Base-by-base conservation (phyloP, 163 green algal species). In the Volvox carteri region DNA sequence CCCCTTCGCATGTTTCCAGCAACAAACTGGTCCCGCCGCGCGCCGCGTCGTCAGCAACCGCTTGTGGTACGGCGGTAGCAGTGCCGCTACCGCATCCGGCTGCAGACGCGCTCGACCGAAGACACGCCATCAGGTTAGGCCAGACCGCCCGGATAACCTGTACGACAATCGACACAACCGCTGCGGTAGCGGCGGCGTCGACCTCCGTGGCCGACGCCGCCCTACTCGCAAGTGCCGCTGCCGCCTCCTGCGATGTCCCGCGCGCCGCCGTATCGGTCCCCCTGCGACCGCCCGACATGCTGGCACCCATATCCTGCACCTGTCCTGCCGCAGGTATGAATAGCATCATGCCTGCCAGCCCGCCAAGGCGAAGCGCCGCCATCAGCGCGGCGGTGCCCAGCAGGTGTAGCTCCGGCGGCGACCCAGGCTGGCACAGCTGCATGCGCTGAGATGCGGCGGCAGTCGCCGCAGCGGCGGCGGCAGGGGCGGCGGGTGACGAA, bases 341-440 rank as follows among this genome's bases (percentile, higher is more conserved):
- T 39, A 89, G 21, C 54, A 89, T 33, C 84, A 84, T 65, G 52
- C 39, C 54, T 0, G 84, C 84, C 54, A 89, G 84, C 5, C 84
- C 84, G 39, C 54, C 72, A 6, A 89, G 33, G 0, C 84, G 48
- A 16, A 65, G 72, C n/a, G 72, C 84, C 23, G 84, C 72, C 16
- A 23, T 19, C 1, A 28, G n/a, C 0, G 65, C 52, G 14, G n/a
- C 37, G 9, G 41, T 8, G 25, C 83, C 68, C 67, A 88, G 50
- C 68, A 62, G 67, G 35, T 88, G 83, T 48, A 80, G 65, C 65
- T 80, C 65, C 18, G 5, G 42, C 5, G 62, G 65, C 3, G n/a
- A 35, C 18, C 23, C 35, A 1, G n/a, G 62, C 1, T 16, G 18
- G 33, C 46, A 68, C 44, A 87, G 65, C 0, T 11, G 9, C 21